Conservation (phyloP, 2,329 filamentous ascomycete genomes). For the Aspergillus chevalieri region DNA sequence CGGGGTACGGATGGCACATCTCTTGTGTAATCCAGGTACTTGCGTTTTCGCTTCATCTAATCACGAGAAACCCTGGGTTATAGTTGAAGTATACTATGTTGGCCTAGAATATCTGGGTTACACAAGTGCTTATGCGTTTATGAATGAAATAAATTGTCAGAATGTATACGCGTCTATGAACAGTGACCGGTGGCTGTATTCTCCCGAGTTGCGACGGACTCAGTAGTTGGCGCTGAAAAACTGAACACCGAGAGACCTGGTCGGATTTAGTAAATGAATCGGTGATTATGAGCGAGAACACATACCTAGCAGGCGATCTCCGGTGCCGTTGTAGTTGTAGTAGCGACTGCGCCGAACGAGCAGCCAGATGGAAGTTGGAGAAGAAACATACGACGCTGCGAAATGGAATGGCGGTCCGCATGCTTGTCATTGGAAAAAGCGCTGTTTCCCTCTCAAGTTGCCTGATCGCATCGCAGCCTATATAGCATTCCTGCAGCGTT, state of each 20-base stretch:
- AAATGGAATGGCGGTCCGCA: background rate
- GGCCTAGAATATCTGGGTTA: too few relatives aligned
- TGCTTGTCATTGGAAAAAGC: background rate
- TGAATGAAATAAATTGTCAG: too few relatives aligned
- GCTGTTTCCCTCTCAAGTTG: background rate
- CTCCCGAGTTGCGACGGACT: background rate
- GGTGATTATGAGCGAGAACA: background rate
- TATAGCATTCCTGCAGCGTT: background rate
- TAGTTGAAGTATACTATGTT: too few relatives aligned
- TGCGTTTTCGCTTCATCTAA: too few relatives aligned
- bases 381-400: background rate
- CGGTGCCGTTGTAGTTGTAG: background rate
- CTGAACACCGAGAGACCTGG: background rate
- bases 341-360: background rate
- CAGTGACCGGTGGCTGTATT: too few relatives aligned
- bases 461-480: background rate
- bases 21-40: too few relatives aligned
- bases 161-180: too few relatives aligned
- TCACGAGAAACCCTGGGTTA: too few relatives aligned
- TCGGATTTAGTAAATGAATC: background rate
- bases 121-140: too few relatives aligned
- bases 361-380: background rate
- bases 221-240: background rate
- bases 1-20: too few relatives aligned
- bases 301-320: background rate